Evolutionary conservation across 164 flowering plant species (phyloP).

Genomic region (Taxillus chinensis): DNA sequence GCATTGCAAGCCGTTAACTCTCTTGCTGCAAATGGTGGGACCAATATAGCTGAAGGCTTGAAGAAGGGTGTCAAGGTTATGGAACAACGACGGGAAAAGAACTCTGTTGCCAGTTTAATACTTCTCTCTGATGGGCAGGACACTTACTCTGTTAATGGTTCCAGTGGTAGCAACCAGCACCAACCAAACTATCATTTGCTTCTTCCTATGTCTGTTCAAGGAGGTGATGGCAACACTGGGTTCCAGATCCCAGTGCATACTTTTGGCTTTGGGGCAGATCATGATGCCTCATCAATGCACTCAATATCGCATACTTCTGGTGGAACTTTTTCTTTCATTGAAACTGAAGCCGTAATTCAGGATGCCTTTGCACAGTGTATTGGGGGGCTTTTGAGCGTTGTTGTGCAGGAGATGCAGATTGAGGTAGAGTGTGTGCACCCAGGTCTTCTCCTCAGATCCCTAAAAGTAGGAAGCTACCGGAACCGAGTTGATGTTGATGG

Average conservation of each 20-base stretch:
- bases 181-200: constrained; percentile 34
- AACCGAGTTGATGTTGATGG: constrained; percentile 23
- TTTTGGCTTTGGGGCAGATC: constrained; percentile 62
- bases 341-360: constrained; percentile 52
- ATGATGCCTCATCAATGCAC: constrained; percentile 62
- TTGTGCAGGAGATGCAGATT: constrained; percentile 41
- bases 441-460: constrained; percentile 20
- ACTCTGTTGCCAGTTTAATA: constrained; percentile 49
- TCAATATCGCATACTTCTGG: constrained; percentile 56
- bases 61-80: constrained; percentile 53
- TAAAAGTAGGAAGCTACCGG: constrained; percentile 47
- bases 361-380: constrained; percentile 73
- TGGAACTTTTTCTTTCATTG: constrained; percentile 65
- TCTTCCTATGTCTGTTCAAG: constrained; percentile 36
- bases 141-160: constrained; percentile 33
- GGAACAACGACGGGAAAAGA: constrained; percentile 46
- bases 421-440: constrained; percentile 30
- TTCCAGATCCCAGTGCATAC: constrained; percentile 54
- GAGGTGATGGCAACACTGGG: constrained; percentile 15
- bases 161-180: constrained; percentile 13
- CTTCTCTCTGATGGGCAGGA: constrained; percentile 61
- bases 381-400: constrained; percentile 59
- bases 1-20: constrained; percentile 54
- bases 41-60: constrained; percentile 61
- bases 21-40: constrained; percentile 51